Conservation (phyloP, 2,329 filamentous ascomycete genomes). For the Didymella keratinophila region DNA sequence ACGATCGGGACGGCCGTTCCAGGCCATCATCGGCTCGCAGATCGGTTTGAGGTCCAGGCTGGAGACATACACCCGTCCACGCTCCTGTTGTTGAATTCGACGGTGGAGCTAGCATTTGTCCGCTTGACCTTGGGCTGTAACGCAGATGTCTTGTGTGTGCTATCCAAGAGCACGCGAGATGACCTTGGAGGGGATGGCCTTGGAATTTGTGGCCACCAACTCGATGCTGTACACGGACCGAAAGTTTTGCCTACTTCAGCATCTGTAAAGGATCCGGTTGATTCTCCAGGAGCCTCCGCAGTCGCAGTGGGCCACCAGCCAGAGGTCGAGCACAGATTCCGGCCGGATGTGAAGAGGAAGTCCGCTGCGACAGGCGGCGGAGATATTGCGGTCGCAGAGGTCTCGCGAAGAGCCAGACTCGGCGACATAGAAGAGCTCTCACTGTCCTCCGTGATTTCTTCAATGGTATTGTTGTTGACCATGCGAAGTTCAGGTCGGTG, state of each 20-base stretch:
- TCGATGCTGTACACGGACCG: conserved; percentile 21
- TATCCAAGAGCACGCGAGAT: conserved; percentile 4
- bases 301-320: conserved; percentile 30
- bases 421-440: not conserved
- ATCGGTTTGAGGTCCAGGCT: conserved; percentile 4
- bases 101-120: not conserved
- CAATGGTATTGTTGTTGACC: conserved; percentile 1
- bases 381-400: not conserved
- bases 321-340: conserved; percentile 34
- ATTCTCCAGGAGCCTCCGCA: not conserved
- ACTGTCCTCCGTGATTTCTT: not conserved
- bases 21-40: not conserved
- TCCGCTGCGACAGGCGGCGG: conserved; percentile 15
- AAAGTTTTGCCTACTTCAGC: conserved; percentile 9
- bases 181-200: conserved; percentile 9
- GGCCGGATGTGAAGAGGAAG: conserved; percentile 29
- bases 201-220: conserved; percentile 25
- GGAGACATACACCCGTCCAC: conserved; percentile 13
- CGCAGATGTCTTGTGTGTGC: conserved; percentile 18
- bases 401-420: not conserved
- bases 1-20: not conserved
- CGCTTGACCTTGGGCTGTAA: conserved; percentile 8
- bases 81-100: conserved; percentile 3
- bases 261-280: conserved; percentile 17
- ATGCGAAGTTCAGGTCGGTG: not conserved